Conservation (phyloP, 805 yeast genomes). For the Yarrowia sp. region DNA sequence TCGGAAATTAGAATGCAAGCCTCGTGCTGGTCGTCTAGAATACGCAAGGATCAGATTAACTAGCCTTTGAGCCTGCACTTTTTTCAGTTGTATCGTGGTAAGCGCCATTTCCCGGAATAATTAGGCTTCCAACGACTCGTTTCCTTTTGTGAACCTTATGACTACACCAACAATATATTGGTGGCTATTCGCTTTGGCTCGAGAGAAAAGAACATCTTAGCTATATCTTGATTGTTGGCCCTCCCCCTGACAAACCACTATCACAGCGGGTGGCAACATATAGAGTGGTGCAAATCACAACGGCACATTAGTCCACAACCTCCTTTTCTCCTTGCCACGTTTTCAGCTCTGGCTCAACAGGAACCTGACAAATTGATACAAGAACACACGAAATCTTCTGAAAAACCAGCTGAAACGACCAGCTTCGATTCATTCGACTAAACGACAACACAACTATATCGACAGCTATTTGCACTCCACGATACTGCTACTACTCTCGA, state of each 20-base stretch:
- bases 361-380: no score
- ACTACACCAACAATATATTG: constrained; percentile 36
- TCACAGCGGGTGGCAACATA: constrained; percentile 16
- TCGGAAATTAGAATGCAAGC: not conserved
- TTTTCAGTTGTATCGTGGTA: not conserved
- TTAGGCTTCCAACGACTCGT: constrained; percentile 31
- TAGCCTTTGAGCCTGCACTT: not conserved
- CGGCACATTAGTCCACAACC: not conserved
- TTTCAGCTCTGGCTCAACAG: not conserved
- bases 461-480: not conserved
- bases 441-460: not conserved
- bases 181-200: constrained; percentile 32
- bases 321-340: not conserved
- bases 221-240: not conserved
- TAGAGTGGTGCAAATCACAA: constrained; percentile 7
- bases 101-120: constrained; percentile 31
- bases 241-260: not conserved
- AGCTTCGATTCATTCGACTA: no score
- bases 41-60: constrained; percentile 16
- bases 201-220: not conserved
- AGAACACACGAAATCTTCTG: no score
- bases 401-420: no score
- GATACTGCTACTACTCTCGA: not conserved
- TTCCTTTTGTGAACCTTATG: constrained; percentile 27
- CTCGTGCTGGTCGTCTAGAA: constrained; percentile 1